phyloP scores from a whole-genome alignment of 2,329 filamentous ascomycete genomes.

The Pestalotiopsis sp. region DNA sequence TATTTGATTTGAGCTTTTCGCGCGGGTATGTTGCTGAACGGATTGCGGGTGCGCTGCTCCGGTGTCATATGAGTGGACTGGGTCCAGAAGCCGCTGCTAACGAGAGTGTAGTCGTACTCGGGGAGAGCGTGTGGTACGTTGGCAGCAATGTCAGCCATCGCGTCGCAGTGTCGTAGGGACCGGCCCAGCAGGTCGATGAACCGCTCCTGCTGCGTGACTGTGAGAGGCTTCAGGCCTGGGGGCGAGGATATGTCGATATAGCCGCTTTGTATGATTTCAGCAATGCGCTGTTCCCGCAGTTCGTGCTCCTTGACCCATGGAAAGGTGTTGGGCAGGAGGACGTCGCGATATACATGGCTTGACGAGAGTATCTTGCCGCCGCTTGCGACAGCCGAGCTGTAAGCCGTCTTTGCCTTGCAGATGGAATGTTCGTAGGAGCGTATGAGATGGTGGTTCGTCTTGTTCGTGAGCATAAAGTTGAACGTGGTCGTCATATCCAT shows the following conservation, averaged over 20 bases:
- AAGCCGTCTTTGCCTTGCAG: slow-evolving; percentile 12
- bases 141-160: slow-evolving; percentile 29
- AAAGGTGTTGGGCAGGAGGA: slow-evolving; percentile 19
- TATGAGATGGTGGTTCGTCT: slow-evolving; percentile 16
- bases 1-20: slow-evolving; percentile 24
- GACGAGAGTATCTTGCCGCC: slow-evolving; percentile 25
- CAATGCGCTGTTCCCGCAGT: slow-evolving; percentile 20
- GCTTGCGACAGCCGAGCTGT: slow-evolving; percentile 15
- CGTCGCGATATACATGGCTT: slow-evolving; percentile 13
- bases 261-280: slow-evolving; percentile 17
- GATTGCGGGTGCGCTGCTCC: slow-evolving; percentile 16
- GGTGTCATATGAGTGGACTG: neutral
- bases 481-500: slow-evolving; percentile 23
- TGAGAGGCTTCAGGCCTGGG: slow-evolving; percentile 16
- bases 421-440: slow-evolving; percentile 22
- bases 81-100: slow-evolving; percentile 10
- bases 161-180: slow-evolving; percentile 26
- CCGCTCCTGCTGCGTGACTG: slow-evolving; percentile 4
- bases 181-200: slow-evolving; percentile 17
- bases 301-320: slow-evolving; percentile 24
- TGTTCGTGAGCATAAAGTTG: slow-evolving; percentile 23
- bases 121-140: slow-evolving; percentile 13
- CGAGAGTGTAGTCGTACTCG: slow-evolving; percentile 8
- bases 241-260: slow-evolving; percentile 16
- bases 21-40: slow-evolving; percentile 18